These are phyloP conservation scores for Aspergillus saccharolyticus DNA, from an alignment of 495 filamentous ascomycete genomes.

Conservation along the genomic window DNA sequence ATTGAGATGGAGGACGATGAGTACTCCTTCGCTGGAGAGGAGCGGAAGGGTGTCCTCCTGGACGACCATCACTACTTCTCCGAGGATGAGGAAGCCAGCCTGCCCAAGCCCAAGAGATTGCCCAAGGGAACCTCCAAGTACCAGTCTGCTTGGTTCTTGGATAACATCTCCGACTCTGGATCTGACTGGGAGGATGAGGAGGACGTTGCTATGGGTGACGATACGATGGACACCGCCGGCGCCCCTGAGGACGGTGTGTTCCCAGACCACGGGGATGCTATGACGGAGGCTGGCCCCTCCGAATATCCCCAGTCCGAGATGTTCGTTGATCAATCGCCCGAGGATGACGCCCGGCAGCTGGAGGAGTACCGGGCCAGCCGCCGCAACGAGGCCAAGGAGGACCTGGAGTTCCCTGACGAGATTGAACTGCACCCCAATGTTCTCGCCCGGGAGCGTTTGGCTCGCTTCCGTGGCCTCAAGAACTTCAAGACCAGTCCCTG, in stretches of 20 bases:
- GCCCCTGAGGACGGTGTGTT: constrained; percentile 77
- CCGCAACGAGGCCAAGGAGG: constrained; percentile 73
- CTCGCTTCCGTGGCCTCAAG: constrained; percentile 85
- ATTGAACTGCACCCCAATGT: constrained; percentile 90
- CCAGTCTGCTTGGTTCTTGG: constrained; percentile 89
- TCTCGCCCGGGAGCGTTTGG: constrained; percentile 75
- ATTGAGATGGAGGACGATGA: constrained; percentile 69
- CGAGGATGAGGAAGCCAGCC: constrained; percentile 70
- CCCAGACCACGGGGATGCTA: constrained; percentile 59
- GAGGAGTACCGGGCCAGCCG: constrained; percentile 73
- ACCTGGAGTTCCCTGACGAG: constrained; percentile 94
- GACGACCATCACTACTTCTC: constrained; percentile 99
- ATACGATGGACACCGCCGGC: constrained; percentile 36
- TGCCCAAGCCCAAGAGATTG: constrained; percentile 62
- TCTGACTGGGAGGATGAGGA: constrained; percentile 73
- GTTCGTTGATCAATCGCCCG: constrained; percentile 81
- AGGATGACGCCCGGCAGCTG: constrained; percentile 76
- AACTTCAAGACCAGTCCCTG: constrained; percentile 78
- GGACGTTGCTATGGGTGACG: constrained; percentile 41
- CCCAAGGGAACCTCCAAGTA: constrained; percentile 91
- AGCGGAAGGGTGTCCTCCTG: constrained; percentile 75
- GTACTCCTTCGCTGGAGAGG: constrained; percentile 49
- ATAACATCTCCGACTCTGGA: constrained; percentile 78
- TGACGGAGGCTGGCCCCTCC: constrained; percentile 73
- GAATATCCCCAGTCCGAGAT: constrained; percentile 89